Base-by-base conservation (phyloP, 805 yeast genomes). In the Ogataea trehaloabstinens region DNA sequence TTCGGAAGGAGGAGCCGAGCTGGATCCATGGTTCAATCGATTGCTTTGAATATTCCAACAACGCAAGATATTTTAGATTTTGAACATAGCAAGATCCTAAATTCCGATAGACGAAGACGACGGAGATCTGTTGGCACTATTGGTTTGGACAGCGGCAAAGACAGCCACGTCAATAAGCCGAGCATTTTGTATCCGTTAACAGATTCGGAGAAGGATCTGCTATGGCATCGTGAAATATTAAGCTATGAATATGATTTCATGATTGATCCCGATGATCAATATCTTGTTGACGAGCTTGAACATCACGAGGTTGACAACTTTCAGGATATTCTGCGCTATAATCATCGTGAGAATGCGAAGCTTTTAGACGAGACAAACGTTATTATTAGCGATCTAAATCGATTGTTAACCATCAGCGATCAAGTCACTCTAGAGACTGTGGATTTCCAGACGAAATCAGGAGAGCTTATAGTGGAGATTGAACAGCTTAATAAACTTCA, bases 381-480 rank as follows among this genome's bases (percentile, higher is more conserved):
- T 0, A 64, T 85, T 5, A 59, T 76, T 17, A 53, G 52, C 2
- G 66, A 71, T 13, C 64, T 85, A 36, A 66, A 71, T 18, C 59
- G 66, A 2, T 65, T 87, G 30, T 64, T 78, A 4, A 42, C 54
- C 2, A 73, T 77, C 19, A 76, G 85, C 48, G 73, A 74, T 35
- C 68, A 73, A 11, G 85, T 88, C 5, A 71, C 80, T 4, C 53
- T 60, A 15, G 83, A 82, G 40, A 84, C 95, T 0, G 56, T 62
- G 15, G 83, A 74, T 24, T 84, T 88, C 56, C 84, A 83, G 48
- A 51, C 63, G 0, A 71, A 76, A 34, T 76, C 87, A 1, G 71
- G 73, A 18, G 54, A 64, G 8, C 64, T 83, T 39, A 64, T 81
- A 35, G 57, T 58, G 1, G 71, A 72, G 38, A 75, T 80, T 34